A percentile compares a stretch with the other conserved stretches of the same genome.
phyloP scores from a whole-genome alignment of 2,329 filamentous ascomycete species.

The Lecanosticta acicola region DNA sequence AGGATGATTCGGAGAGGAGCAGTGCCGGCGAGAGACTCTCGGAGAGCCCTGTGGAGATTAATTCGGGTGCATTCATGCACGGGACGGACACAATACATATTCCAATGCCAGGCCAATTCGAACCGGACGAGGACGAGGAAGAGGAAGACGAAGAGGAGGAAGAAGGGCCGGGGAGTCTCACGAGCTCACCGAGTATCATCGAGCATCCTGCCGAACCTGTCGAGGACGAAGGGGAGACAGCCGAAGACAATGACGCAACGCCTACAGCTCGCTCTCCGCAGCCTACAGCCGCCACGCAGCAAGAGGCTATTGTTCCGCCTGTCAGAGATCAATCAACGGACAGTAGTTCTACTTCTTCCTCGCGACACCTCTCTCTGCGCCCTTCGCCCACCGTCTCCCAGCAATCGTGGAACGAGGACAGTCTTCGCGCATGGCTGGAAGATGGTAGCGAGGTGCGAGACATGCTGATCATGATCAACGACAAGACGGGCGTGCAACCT shows the following conservation, averaged over 20 bases:
- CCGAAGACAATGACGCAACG: slow-evolving; percentile 28
- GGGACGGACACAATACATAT: slow-evolving; percentile 35
- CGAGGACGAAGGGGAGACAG: slow-evolving; percentile 14
- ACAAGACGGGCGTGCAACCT: slow-evolving; percentile 77
- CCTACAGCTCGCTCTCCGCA: slow-evolving; percentile 29
- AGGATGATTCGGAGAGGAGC: slow-evolving; percentile 19
- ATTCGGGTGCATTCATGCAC: slow-evolving; percentile 43
- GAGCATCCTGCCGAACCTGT: slow-evolving; percentile 24
- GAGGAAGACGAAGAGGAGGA: slow-evolving; percentile 21
- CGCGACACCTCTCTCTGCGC: slow-evolving; percentile 23
- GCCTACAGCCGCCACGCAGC: no score
- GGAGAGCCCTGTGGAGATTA: slow-evolving; percentile 63
- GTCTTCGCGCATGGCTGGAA: slow-evolving; percentile 73
- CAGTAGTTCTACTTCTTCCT: slow-evolving; percentile 16
- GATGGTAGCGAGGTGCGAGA: slow-evolving; percentile 81
- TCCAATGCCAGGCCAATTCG: slow-evolving; percentile 20
- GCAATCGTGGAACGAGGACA: slow-evolving; percentile 77
- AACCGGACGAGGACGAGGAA: slow-evolving; percentile 12
- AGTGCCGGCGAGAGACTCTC: slow-evolving; percentile 47
- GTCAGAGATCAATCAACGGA: slow-evolving; percentile 19
- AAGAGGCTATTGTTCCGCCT: slow-evolving; percentile 7
- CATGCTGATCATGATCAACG: slow-evolving; percentile 83
- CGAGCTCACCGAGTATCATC: slow-evolving; percentile 28
- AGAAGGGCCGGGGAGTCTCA: slow-evolving; percentile 22
- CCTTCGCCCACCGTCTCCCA: slow-evolving; percentile 42